Conservation (phyloP, 176 grass and related monocot genomes). For the Paspalum vaginatum region DNA sequence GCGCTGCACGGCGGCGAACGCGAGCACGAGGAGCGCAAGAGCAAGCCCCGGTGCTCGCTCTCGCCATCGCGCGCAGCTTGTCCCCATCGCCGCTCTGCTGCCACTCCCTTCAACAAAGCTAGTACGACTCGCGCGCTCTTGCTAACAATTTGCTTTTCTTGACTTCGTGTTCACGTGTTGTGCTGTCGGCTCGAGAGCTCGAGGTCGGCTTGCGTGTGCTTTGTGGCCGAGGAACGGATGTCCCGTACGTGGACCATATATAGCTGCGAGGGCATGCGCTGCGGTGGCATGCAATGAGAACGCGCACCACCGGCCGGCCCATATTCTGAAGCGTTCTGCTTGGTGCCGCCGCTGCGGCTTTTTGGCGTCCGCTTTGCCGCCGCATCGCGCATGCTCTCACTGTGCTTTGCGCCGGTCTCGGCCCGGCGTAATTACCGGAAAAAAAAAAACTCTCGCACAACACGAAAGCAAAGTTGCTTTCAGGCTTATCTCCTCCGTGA, state of each 20-base stretch:
- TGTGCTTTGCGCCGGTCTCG: conserved; percentile 20
- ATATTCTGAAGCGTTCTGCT: conserved; percentile 27
- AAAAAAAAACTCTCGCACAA: conserved; percentile 7
- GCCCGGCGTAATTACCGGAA: background rate
- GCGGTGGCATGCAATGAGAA: too few species aligned
- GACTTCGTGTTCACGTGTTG: background rate
- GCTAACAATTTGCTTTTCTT: too few species aligned
- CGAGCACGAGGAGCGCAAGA: conserved; percentile 28
- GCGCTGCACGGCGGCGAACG: conserved; percentile 24
- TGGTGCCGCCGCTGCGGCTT: background rate
- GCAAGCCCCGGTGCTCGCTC: background rate
- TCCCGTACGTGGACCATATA: conserved; percentile 31
- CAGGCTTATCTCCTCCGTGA: conserved; percentile 34
- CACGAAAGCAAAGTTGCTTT: conserved; percentile 34
- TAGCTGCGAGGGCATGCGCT: conserved; percentile 32
- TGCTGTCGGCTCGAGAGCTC: background rate
- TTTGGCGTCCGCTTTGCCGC: conserved; percentile 14
- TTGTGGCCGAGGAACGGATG: conserved; percentile 42
- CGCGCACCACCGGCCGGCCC: conserved; percentile 45
- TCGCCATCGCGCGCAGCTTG: background rate
- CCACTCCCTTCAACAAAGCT: conserved; percentile 1
- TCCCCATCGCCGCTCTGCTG: background rate
- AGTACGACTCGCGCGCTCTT: background rate
- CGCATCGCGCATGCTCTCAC: conserved; percentile 4
- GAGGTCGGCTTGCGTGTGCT: background rate